phyloP scores from a whole-genome alignment of 345 rosid genomes.

The Syzygium aromaticum region DNA sequence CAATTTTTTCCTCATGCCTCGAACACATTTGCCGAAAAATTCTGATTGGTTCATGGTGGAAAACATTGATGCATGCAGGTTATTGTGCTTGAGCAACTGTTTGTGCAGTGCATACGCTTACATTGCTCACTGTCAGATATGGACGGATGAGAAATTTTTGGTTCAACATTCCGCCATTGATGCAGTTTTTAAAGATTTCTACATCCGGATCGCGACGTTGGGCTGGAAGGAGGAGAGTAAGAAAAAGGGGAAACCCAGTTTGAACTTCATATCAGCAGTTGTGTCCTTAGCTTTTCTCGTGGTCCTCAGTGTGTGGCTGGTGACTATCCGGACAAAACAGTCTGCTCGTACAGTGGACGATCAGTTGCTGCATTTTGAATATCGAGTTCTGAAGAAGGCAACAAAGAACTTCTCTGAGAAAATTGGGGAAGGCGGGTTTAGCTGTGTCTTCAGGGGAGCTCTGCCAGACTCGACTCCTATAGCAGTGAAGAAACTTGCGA shows the following conservation, averaged over 20 bases:
- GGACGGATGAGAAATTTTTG: slow-evolving; percentile 1
- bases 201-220: background rate
- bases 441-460: slow-evolving; percentile 11
- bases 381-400: background rate
- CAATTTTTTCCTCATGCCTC: background rate
- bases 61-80: slow-evolving; percentile 7
- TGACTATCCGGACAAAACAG: background rate
- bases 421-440: slow-evolving; percentile 14
- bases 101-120: slow-evolving; percentile 24
- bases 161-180: background rate
- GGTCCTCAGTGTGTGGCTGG: background rate
- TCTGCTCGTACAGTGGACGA: background rate
- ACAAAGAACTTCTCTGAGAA: slow-evolving; percentile 11
- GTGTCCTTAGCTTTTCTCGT: background rate
- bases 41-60: background rate
- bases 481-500: slow-evolving; percentile 18
- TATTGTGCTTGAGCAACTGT: slow-evolving; percentile 20
- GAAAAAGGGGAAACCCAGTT: background rate
- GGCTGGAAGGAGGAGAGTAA: no score
- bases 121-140: slow-evolving; percentile 5
- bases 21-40: background rate
- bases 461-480: slow-evolving; percentile 4
- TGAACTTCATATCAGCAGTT: background rate
- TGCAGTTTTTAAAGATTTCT: background rate
- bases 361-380: slow-evolving; percentile 1